Evolutionary conservation across 2,329 filamentous ascomycete genomes (phyloP).

Genomic region (Epichloe uncinata): DNA sequence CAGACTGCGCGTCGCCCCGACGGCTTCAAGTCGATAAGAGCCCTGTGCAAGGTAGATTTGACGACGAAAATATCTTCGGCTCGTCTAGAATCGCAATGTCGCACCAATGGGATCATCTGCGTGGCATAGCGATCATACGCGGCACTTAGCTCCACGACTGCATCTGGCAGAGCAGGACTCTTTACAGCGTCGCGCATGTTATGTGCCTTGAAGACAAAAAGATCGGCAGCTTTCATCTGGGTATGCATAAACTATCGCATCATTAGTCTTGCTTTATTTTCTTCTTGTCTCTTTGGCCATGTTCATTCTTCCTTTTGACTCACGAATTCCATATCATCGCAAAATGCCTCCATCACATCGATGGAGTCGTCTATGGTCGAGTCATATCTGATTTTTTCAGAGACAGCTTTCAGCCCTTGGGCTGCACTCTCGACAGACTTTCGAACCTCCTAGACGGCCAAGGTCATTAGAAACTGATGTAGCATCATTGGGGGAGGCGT

Average conservation of each 20-base stretch:
- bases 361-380: neutral
- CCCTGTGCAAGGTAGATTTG: neutral
- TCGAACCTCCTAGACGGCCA: neutral
- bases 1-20: neutral
- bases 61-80: neutral
- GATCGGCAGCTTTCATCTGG: neutral
- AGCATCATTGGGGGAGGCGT: neutral
- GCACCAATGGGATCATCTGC: neutral
- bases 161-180: neutral
- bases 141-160: neutral
- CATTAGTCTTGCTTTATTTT: no score
- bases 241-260: neutral
- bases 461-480: neutral
- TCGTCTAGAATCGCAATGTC: neutral
- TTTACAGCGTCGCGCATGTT: neutral
- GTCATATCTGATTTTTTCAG: neutral
- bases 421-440: neutral
- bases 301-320: neutral
- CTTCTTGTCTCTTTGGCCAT: no score
- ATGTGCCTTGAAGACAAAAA: conserved; percentile 1
- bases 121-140: neutral
- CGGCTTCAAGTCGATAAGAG: neutral
- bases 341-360: conserved; percentile 1
- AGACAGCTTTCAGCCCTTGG: neutral
- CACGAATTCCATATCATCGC: conserved; percentile 1